phyloP scores from a whole-genome alignment of 2,329 filamentous ascomycete species.

The Helicocarpus griseus region DNA sequence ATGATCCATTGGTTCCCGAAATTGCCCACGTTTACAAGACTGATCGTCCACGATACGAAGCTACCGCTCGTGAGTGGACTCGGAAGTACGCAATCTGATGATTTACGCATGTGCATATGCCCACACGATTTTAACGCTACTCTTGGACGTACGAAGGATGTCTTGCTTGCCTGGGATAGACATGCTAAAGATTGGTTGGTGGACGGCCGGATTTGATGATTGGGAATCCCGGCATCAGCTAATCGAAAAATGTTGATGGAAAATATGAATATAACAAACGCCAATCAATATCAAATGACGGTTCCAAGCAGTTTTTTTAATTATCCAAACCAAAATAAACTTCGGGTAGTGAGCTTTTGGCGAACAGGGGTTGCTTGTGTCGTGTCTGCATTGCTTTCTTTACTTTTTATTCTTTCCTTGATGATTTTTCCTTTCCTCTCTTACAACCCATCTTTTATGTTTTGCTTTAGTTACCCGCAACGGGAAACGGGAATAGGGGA shows the following conservation, averaged over 20 bases:
- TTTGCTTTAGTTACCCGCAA: no score
- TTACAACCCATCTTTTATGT: no score
- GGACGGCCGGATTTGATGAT: background rate
- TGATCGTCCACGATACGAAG: constrained; percentile 89
- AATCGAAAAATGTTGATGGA: background rate
- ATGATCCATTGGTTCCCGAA: constrained; percentile 96
- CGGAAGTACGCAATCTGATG: constrained; percentile 92
- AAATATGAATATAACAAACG: background rate
- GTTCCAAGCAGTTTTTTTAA: background rate
- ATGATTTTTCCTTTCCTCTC: no score
- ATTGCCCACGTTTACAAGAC: constrained; percentile 99
- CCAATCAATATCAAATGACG: background rate
- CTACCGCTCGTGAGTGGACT: constrained; percentile 95
- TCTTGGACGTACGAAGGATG: background rate
- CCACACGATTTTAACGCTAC: background rate
- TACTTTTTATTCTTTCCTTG: no score
- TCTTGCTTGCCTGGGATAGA: background rate
- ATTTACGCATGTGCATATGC: background rate
- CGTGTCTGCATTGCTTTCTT: no score
- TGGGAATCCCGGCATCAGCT: background rate
- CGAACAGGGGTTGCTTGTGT: no score
- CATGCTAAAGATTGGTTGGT: background rate
- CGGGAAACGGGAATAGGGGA: no score
- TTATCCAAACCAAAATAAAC: no score
- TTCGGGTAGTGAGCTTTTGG: no score